phyloP scores from a whole-genome alignment of 1,284 basidiomycete species.

The Clitocybe nebularis region DNA sequence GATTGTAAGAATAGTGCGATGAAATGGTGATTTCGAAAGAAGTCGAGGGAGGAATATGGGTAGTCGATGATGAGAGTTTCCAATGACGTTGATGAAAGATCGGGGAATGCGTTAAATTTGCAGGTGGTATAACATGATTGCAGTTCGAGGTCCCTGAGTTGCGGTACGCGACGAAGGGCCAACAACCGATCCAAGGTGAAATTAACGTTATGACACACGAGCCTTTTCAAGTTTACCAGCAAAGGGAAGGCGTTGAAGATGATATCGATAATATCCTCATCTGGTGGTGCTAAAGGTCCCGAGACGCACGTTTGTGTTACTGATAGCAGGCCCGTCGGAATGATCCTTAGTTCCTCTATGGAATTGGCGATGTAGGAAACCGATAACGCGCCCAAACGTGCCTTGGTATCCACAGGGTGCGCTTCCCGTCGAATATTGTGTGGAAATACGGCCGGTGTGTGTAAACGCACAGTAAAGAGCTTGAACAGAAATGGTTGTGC shows the following conservation, averaged over 20 bases:
- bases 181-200: conserved; percentile 11
- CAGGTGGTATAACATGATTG: conserved; percentile 16
- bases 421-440: conserved; percentile 8
- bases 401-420: conserved; percentile 3
- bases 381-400: conserved; percentile 10
- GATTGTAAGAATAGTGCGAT: conserved; percentile 14
- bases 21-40: conserved; percentile 11
- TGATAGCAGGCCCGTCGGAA: conserved; percentile 5
- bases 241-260: conserved; percentile 15
- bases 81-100: conserved; percentile 10
- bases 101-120: conserved; percentile 10
- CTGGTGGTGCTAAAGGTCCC: background rate
- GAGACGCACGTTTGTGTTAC: conserved; percentile 1
- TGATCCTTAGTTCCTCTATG: conserved; percentile 16
- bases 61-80: conserved; percentile 14
- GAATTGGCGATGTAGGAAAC: conserved; percentile 12
- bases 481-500: conserved; percentile 19
- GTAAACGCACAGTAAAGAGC: conserved; percentile 13
- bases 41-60: conserved; percentile 11
- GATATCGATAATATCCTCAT: conserved; percentile 11
- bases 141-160: conserved; percentile 16
- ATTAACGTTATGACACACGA: conserved; percentile 16
- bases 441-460: background rate
- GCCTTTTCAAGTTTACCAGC: conserved; percentile 13
- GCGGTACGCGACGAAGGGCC: conserved; percentile 11